Evolutionary conservation across 2,329 filamentous ascomycete species (phyloP).

Genomic region (Fusarium veterinarium): DNA sequence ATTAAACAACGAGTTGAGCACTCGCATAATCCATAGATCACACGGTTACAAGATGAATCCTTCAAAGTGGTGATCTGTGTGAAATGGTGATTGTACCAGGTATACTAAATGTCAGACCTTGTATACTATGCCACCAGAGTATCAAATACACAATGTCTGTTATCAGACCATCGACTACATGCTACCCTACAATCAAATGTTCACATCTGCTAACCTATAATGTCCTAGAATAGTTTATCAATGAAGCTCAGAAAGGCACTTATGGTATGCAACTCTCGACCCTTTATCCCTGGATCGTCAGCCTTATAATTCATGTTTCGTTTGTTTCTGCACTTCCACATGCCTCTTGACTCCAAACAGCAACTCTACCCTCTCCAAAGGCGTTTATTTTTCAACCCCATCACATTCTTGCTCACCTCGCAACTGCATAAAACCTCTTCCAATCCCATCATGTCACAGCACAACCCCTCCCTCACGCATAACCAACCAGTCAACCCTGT

Average conservation of each 20-base stretch:
- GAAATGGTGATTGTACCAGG: not conserved
- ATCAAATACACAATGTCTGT: not conserved
- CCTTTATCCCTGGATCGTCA: slow-evolving; percentile 27
- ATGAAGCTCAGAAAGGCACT: not conserved
- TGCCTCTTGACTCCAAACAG: not conserved
- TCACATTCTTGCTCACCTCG: not conserved
- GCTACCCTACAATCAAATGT: slow-evolving; percentile 11
- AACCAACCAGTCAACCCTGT: slow-evolving; percentile 19
- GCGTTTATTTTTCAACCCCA: slow-evolving; percentile 12
- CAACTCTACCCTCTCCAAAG: not conserved
- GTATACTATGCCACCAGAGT: not conserved
- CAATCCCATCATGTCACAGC: slow-evolving; percentile 23
- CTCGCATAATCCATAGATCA: slow-evolving; percentile 32
- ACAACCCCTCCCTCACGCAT: slow-evolving; percentile 15
- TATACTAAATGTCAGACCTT: not conserved
- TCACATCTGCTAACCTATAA: not conserved
- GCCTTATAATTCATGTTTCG: slow-evolving; percentile 24
- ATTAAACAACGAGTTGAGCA: slow-evolving; percentile 8
- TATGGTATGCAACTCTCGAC: slow-evolving; percentile 18
- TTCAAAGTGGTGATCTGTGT: not conserved
- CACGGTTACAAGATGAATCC: not conserved
- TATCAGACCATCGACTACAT: not conserved
- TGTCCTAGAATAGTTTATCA: not conserved
- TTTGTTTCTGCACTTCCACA: slow-evolving; percentile 14
- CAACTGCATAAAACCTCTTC: slow-evolving; percentile 12